Percentiles rank a stretch among this genome's conserved stretches.
phyloP scores from a whole-genome alignment of 371 early-diverging fungal species.

The Mucor mucedo region DNA sequence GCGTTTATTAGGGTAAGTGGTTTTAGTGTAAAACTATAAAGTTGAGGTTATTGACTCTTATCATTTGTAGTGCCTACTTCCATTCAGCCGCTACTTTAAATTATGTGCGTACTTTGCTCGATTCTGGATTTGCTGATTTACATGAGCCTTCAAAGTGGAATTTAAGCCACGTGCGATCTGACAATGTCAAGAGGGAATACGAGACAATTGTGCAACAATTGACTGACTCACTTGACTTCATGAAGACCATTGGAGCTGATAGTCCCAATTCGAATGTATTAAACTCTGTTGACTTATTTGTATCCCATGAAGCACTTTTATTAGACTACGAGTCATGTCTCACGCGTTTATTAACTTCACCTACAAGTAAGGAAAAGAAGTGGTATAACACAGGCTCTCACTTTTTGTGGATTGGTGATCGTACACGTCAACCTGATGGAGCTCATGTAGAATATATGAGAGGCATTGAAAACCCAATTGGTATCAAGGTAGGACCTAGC shows the following conservation, averaged over 20 bases:
- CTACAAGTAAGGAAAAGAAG: conserved; percentile 46
- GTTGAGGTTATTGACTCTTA: background rate
- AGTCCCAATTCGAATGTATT: conserved; percentile 29
- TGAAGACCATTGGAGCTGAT: conserved; percentile 89
- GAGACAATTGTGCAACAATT: conserved; percentile 86
- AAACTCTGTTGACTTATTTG: conserved; percentile 87
- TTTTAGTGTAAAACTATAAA: background rate
- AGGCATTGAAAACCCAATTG: conserved; percentile 94
- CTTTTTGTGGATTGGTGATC: conserved; percentile 98
- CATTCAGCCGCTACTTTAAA: conserved; percentile 97
- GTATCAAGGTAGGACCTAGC: conserved; percentile 94
- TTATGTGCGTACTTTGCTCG: conserved; percentile 87
- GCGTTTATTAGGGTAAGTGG: conserved; percentile 75
- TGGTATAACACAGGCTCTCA: conserved; percentile 81
- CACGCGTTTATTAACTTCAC: conserved; percentile 67
- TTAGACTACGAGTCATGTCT: conserved; percentile 90
- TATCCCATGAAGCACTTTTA: conserved; percentile 93
- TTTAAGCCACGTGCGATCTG: conserved; percentile 85
- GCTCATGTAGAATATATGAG: conserved; percentile 97
- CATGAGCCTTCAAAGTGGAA: conserved; percentile 92
- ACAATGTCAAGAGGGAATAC: conserved; percentile 83
- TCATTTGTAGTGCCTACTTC: conserved; percentile 80
- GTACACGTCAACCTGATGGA: conserved; percentile 94
- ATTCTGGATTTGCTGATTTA: conserved; percentile 86
- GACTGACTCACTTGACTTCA: conserved; percentile 89